Conservation (phyloP, 176 grass and related monocot species). For the Avena atlantica region DNA sequence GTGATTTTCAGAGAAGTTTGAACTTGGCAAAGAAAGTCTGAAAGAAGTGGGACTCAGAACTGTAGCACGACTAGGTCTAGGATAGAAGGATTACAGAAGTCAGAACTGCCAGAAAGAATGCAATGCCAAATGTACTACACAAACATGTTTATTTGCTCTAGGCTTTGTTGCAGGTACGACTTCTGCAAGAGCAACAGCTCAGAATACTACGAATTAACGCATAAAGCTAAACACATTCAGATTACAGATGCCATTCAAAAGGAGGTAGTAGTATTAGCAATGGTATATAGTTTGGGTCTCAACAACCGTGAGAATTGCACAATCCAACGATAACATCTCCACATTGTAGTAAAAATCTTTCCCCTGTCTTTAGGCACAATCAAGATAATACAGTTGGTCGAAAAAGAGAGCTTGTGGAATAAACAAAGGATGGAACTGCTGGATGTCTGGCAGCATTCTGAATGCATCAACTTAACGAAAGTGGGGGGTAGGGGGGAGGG, state of each 20-base stretch:
- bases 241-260: background rate
- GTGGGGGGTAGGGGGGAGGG: background rate
- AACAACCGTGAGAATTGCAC: background rate
- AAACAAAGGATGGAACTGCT: slow-evolving; percentile 38
- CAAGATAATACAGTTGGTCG: slow-evolving; percentile 34
- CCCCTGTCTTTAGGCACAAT: slow-evolving; percentile 22
- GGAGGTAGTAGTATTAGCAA: background rate
- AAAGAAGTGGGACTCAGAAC: background rate
- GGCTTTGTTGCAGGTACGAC: background rate
- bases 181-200: background rate
- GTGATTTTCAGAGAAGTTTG: background rate
- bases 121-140: background rate
- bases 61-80: background rate
- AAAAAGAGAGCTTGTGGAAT: slow-evolving; percentile 21
- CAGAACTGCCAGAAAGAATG: slow-evolving; percentile 11
- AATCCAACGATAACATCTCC: background rate
- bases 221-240: background rate
- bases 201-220: background rate
- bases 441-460: slow-evolving; percentile 27
- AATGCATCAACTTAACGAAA: slow-evolving; percentile 33
- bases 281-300: background rate
- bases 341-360: slow-evolving; percentile 19
- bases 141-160: background rate
- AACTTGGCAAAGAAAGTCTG: background rate
- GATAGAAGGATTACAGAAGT: background rate